Conservation (phyloP, 148 eudicot species). For the Polygonum maritimum region DNA sequence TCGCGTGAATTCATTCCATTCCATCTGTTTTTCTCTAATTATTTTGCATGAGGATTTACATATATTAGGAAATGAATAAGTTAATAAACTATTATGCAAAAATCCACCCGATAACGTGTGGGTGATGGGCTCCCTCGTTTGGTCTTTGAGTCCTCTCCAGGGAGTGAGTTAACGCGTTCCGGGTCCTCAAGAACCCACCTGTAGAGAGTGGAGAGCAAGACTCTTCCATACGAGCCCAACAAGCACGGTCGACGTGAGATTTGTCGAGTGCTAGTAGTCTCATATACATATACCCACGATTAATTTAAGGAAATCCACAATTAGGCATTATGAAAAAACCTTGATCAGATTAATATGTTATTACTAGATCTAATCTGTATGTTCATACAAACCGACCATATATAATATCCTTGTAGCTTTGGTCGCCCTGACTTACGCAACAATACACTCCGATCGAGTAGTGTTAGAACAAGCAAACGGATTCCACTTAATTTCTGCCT, state of each 20-base stretch:
- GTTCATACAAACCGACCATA: neutral
- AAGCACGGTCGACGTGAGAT: too few species aligned
- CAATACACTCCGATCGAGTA: conserved; percentile 1
- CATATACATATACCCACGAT: too few species aligned
- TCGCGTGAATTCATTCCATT: neutral
- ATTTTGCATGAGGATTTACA: too few species aligned
- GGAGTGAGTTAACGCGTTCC: too few species aligned
- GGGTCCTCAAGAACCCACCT: too few species aligned
- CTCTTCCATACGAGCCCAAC: too few species aligned
- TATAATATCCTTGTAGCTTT: neutral
- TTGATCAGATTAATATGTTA: neutral
- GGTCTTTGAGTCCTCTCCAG: too few species aligned
- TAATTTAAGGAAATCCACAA: neutral
- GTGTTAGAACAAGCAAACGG: neutral
- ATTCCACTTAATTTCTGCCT: neutral
- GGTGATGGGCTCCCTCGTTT: too few species aligned
- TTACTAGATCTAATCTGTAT: neutral
- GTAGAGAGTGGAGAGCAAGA: too few species aligned
- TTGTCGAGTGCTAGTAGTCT: too few species aligned
- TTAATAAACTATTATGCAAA: neutral
- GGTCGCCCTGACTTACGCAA: neutral
- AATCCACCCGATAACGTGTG: neutral
- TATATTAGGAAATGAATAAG: too few species aligned
- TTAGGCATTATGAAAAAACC: neutral
- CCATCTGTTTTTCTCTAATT: neutral